Conservation (phyloP, 2,329 filamentous ascomycete genomes). For the Aureobasidium sp. region DNA sequence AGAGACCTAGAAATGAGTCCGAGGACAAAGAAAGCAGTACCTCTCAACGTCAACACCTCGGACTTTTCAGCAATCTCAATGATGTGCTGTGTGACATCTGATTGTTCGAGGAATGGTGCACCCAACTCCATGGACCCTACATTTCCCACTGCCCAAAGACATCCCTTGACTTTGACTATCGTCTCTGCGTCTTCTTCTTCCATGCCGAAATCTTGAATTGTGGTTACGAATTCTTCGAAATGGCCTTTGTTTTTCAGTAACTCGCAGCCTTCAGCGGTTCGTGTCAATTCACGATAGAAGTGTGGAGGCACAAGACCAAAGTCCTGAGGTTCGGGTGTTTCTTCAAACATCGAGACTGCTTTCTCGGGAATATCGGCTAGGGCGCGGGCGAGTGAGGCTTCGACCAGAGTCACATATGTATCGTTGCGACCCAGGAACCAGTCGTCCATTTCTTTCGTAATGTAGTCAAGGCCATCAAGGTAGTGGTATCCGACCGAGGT, state of each 20-base stretch:
- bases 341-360: conserved; percentile 48
- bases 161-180: conserved; percentile 91
- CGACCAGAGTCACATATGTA: conserved; percentile 87
- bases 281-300: conserved; percentile 91
- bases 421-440: conserved; percentile 98
- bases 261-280: conserved; percentile 86
- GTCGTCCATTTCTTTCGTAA: conserved; percentile 99
- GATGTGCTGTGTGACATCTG: conserved; percentile 80
- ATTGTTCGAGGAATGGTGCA: conserved; percentile 84
- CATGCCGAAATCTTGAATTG: conserved; percentile 80
- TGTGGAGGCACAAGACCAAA: conserved; percentile 75
- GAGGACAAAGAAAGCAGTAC: conserved; percentile 93
- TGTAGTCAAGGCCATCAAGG: conserved; percentile 92
- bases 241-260: conserved; percentile 88
- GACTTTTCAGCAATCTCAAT: conserved; percentile 82
- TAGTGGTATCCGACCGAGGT: conserved; percentile 98
- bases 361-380: conserved; percentile 59
- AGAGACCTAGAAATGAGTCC: conserved; percentile 86
- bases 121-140: conserved; percentile 97
- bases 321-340: conserved; percentile 41
- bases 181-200: conserved; percentile 78
- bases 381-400: conserved; percentile 85
- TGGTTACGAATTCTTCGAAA: conserved; percentile 86
- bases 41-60: conserved; percentile 84
- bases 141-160: conserved; percentile 95